These are phyloP conservation scores for Fusarium sp. DNA, from an alignment of 2,329 filamentous ascomycete genomes.

Conservation along the genomic window DNA sequence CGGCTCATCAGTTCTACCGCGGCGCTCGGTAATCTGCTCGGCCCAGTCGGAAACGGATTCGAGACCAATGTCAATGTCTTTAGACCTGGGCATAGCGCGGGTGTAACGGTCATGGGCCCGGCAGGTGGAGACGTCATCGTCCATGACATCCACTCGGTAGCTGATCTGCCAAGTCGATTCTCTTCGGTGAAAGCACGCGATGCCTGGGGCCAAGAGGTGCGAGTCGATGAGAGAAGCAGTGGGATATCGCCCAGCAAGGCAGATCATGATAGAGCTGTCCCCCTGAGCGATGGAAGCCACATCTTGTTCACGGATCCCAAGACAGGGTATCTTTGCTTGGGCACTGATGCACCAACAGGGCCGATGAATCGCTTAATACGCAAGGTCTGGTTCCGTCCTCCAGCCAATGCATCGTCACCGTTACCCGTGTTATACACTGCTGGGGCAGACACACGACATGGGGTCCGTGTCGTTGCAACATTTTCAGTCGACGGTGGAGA, in stretches of 20 bases:
- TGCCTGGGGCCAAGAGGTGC: slow-evolving; percentile 26
- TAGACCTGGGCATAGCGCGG: slow-evolving; percentile 31
- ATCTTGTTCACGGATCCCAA: slow-evolving; percentile 73
- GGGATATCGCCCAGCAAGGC: slow-evolving; percentile 57
- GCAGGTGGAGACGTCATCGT: slow-evolving; percentile 18
- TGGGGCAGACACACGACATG: slow-evolving; percentile 67
- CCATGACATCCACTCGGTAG: slow-evolving; percentile 21
- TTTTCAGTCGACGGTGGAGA: slow-evolving; percentile 54
- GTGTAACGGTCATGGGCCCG: slow-evolving; percentile 33
- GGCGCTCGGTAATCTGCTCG: slow-evolving; percentile 44
- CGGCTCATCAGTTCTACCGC: slow-evolving; percentile 72
- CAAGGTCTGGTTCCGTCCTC: slow-evolving; percentile 66
- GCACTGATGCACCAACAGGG: slow-evolving; percentile 70
- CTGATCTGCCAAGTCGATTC: slow-evolving; percentile 24
- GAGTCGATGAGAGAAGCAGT: slow-evolving; percentile 19
- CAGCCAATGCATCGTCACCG: slow-evolving; percentile 43
- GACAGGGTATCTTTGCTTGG: slow-evolving; percentile 68
- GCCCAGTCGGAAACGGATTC: slow-evolving; percentile 36
- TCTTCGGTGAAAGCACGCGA: slow-evolving; percentile 26
- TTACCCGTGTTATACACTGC: slow-evolving; percentile 66
- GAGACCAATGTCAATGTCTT: slow-evolving; percentile 38
- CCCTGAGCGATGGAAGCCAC: slow-evolving; percentile 74
- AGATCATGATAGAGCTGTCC: slow-evolving; percentile 73
- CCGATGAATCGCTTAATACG: slow-evolving; percentile 62
- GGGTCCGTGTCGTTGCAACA: slow-evolving; percentile 68